Conservation (phyloP, 2,329 filamentous ascomycete genomes). For the Penicillium sp. region DNA sequence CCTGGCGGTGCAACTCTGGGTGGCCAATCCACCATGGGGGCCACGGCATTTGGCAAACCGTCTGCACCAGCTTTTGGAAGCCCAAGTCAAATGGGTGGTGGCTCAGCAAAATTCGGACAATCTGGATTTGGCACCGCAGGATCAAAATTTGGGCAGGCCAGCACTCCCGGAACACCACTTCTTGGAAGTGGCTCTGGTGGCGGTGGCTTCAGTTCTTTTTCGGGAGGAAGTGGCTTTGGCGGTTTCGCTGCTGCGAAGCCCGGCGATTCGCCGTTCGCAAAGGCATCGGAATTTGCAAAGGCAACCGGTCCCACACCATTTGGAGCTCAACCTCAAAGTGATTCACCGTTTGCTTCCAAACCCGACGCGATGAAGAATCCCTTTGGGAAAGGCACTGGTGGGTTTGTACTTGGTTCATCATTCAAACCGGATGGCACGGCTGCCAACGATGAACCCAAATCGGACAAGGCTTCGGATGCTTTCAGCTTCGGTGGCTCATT, state of each 20-base stretch:
- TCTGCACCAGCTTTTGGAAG: conserved; percentile 27
- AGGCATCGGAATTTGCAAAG: conserved; percentile 21
- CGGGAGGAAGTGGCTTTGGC: conserved; percentile 22
- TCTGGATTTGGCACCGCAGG: conserved; percentile 25
- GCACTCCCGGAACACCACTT: conserved; percentile 23
- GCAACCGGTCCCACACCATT: conserved; percentile 28
- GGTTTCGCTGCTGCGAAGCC: conserved; percentile 23
- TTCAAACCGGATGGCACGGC: conserved; percentile 43
- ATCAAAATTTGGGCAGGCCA: conserved; percentile 31
- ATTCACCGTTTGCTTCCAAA: conserved; percentile 27
- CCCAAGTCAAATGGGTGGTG: conserved; percentile 24
- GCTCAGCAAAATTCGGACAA: conserved; percentile 32
- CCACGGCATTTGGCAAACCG: conserved; percentile 28
- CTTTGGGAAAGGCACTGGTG: conserved; percentile 25
- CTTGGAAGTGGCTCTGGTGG: conserved; percentile 21
- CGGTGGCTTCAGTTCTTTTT: conserved; percentile 35
- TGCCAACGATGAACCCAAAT: conserved; percentile 37
- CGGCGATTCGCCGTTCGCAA: conserved; percentile 13
- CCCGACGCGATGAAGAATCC: conserved; percentile 24
- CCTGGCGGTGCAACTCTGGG: conserved; percentile 24
- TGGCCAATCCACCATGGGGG: conserved; percentile 22
- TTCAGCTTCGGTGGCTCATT: conserved; percentile 40
- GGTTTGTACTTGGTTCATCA: conserved; percentile 42
- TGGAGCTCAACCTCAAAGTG: conserved; percentile 21
- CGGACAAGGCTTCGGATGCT: conserved; percentile 30